These are phyloP conservation scores for Styphnolobium japonicum DNA, from an alignment of 306 rosid species.

Conservation along the genomic window DNA sequence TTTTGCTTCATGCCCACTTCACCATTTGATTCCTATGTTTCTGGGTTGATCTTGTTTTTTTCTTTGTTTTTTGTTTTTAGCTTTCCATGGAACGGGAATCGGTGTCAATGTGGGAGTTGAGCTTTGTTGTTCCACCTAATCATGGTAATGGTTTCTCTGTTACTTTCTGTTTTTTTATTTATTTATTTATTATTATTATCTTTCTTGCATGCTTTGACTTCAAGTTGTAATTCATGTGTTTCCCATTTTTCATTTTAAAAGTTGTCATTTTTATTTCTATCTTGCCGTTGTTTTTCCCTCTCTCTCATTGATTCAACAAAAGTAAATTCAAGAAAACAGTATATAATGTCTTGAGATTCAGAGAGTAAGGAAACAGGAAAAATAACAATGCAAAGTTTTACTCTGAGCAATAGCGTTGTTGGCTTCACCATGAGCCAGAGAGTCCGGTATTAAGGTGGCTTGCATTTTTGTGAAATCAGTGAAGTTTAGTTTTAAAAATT, in stretches of 20 bases:
- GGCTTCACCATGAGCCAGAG: not conserved
- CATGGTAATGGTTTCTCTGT: slow-evolving; percentile 61
- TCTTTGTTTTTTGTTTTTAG: slow-evolving; percentile 22
- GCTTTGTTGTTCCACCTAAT: slow-evolving; percentile 97
- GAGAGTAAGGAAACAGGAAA: not conserved
- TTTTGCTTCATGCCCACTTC: not conserved
- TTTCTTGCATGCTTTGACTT: not conserved
- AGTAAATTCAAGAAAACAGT: slow-evolving; percentile 14
- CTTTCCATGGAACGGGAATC: slow-evolving; percentile 93
- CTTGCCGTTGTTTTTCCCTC: not conserved
- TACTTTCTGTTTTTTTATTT: not conserved
- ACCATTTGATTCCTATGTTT: not conserved
- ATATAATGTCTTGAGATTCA: slow-evolving; percentile 1
- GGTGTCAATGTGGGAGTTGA: slow-evolving; percentile 94
- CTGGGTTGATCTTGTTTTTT: not conserved
- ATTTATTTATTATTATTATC: too few relatives aligned
- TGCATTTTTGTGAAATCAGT: not conserved
- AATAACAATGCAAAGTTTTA: not conserved
- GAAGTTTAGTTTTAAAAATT: not conserved
- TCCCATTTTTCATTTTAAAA: not conserved
- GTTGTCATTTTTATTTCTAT: not conserved
- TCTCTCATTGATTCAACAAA: not conserved
- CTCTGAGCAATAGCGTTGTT: slow-evolving; percentile 14
- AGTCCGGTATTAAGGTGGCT: not conserved
- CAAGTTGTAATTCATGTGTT: not conserved